These are phyloP conservation scores for Backusella australiensis DNA, from an alignment of 192 early-diverging fungal genomes.

Conservation along the genomic window DNA sequence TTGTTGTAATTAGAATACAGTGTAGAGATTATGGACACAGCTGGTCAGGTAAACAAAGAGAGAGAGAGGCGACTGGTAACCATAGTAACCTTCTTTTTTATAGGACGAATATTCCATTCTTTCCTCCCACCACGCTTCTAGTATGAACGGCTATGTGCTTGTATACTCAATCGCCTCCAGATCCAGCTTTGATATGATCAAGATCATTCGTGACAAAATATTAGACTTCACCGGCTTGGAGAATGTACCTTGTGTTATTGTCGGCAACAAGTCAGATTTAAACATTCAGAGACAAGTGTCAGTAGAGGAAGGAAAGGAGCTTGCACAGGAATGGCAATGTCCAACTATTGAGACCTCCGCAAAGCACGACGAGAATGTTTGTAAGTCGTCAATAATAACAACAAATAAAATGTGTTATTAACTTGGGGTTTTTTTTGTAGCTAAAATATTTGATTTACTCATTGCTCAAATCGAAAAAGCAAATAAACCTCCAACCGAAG, in stretches of 20 bases:
- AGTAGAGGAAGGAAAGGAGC: constrained; percentile 68
- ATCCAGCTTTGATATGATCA: constrained; percentile 87
- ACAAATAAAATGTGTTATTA: not conserved
- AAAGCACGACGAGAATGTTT: constrained; percentile 89
- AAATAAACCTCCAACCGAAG: constrained; percentile 55
- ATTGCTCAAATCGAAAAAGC: constrained; percentile 82
- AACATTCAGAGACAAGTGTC: constrained; percentile 75
- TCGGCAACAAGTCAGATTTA: constrained; percentile 93
- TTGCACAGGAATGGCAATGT: constrained; percentile 85
- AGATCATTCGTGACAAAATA: constrained; percentile 92
- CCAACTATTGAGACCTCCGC: constrained; percentile 89
- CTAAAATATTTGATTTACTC: constrained; percentile 79
- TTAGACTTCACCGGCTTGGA: constrained; percentile 88
- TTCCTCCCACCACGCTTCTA: constrained; percentile 84
- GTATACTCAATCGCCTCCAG: constrained; percentile 88
- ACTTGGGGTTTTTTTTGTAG: constrained; percentile 18
- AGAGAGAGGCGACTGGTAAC: too few relatives aligned
- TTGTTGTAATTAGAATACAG: constrained; percentile 62
- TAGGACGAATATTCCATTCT: constrained; percentile 94
- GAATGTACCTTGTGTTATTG: constrained; percentile 87
- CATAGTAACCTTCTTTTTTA: not conserved
- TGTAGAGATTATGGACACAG: constrained; percentile 92
- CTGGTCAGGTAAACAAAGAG: constrained; percentile 74
- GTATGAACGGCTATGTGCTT: constrained; percentile 93
- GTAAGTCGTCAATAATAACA: constrained; percentile 34